These are phyloP conservation scores for Aspergillus cristatus DNA, from an alignment of 495 filamentous ascomycete species.

Conservation along the genomic window DNA sequence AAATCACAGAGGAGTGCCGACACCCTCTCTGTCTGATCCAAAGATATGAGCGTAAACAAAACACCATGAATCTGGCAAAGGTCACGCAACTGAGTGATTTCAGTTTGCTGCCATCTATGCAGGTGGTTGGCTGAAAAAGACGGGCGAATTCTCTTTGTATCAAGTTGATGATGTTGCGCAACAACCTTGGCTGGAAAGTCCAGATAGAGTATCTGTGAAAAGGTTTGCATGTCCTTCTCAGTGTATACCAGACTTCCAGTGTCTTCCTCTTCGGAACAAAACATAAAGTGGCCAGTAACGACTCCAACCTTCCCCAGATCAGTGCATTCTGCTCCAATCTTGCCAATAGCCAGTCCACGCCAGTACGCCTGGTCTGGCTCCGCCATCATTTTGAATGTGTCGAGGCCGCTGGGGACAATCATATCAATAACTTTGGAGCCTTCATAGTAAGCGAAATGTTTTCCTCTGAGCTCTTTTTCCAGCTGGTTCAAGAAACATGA, in stretches of 20 bases:
- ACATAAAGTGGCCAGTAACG: conserved; percentile 54
- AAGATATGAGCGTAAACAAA: conserved; percentile 28
- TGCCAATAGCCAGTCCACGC: conserved; percentile 41
- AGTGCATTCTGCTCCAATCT: conserved; percentile 32
- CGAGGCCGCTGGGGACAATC: conserved; percentile 41
- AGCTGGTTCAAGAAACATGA: conserved; percentile 39
- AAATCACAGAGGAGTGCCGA: conserved; percentile 32
- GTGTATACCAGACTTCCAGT: conserved; percentile 30
- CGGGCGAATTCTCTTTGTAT: conserved; percentile 31
- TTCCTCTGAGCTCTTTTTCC: conserved; percentile 21
- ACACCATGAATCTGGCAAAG: conserved; percentile 41
- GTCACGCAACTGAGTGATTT: conserved; percentile 38
- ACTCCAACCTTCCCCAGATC: conserved; percentile 31
- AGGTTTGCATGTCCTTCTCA: conserved; percentile 36
- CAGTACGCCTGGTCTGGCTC: conserved; percentile 30
- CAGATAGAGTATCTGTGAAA: conserved; percentile 56
- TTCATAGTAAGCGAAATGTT: conserved; percentile 43
- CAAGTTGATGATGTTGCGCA: conserved; percentile 22
- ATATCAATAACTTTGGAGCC: conserved; percentile 42
- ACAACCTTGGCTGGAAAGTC: conserved; percentile 31
- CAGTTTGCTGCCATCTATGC: conserved; percentile 41
- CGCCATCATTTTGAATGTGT: conserved; percentile 36
- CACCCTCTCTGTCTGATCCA: conserved; percentile 7
- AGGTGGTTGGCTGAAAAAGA: conserved; percentile 31
- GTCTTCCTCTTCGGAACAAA: conserved; percentile 41